Evolutionary conservation across 2,329 filamentous ascomycete genomes (phyloP).

Genomic region (Alternaria sp.): DNA sequence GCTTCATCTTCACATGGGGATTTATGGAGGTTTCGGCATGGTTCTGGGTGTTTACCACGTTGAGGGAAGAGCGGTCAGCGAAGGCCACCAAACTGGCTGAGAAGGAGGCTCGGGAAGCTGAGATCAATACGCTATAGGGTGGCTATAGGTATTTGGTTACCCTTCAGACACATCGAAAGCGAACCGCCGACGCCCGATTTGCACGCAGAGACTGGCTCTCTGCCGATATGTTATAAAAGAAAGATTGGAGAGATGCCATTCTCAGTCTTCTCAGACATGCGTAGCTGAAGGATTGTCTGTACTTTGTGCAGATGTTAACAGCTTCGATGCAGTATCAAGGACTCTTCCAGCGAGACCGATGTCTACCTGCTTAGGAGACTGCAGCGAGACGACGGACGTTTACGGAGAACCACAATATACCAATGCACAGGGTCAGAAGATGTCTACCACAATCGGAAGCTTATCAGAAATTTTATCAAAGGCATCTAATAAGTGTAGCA

Average conservation of each 20-base stretch:
- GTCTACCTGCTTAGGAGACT: background rate
- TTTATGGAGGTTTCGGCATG: constrained; percentile 85
- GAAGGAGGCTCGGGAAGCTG: constrained; percentile 38
- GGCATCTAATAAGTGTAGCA: constrained; percentile 33
- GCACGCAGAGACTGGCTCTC: background rate
- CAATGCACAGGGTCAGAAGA: background rate
- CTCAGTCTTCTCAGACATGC: background rate
- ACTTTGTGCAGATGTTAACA: background rate
- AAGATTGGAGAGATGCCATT: background rate
- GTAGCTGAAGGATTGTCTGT: background rate
- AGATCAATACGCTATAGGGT: constrained; percentile 33
- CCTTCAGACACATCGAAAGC: background rate
- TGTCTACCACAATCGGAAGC: background rate
- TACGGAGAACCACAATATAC: background rate
- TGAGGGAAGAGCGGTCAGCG: constrained; percentile 50
- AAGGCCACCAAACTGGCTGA: constrained; percentile 41
- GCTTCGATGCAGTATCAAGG: background rate
- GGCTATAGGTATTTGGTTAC: background rate
- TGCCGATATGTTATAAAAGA: background rate
- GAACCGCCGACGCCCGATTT: background rate
- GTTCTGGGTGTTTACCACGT: constrained; percentile 73
- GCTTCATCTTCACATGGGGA: constrained; percentile 83
- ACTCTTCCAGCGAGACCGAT: background rate
- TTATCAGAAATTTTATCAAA: background rate
- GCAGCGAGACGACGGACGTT: background rate